Evolutionary conservation across 1,284 basidiomycete genomes (phyloP).

Genomic region (Cutaneotrichosporon cutaneum): DNA sequence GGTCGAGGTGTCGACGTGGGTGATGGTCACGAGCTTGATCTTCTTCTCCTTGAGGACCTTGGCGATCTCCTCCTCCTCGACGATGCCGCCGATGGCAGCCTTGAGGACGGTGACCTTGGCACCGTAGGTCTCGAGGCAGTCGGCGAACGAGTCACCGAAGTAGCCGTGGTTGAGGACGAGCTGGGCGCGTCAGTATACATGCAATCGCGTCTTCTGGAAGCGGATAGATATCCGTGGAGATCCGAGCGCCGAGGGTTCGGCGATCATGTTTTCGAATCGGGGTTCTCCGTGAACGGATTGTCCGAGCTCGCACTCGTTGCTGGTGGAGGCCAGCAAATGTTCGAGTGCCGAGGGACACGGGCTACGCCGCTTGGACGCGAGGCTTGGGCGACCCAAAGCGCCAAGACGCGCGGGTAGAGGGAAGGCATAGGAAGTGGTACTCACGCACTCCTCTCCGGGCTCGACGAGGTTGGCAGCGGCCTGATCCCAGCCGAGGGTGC

Average conservation of each 20-base stretch:
- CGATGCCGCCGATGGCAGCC: slow-evolving; percentile 77
- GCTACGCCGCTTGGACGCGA: no score
- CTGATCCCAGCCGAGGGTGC: slow-evolving; percentile 84
- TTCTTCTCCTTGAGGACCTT: slow-evolving; percentile 72
- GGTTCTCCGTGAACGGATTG: not conserved
- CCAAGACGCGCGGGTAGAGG: no score
- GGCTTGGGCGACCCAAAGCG: no score
- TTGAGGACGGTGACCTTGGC: slow-evolving; percentile 83
- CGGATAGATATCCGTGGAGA: not conserved
- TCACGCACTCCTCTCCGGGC: slow-evolving; percentile 72
- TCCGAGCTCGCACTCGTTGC: not conserved
- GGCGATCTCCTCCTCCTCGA: slow-evolving; percentile 56
- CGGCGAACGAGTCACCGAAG: slow-evolving; percentile 81
- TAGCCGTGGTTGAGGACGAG: slow-evolving; percentile 69
- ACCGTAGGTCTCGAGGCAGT: slow-evolving; percentile 83
- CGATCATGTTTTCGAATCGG: slow-evolving; percentile 4
- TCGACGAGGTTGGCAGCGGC: slow-evolving; percentile 78
- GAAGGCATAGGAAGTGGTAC: slow-evolving; percentile 8
- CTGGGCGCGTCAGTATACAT: slow-evolving; percentile 20
- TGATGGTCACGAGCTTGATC: slow-evolving; percentile 89
- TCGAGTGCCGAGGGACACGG: no score
- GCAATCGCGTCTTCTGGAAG: not conserved
- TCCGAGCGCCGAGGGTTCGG: not conserved
- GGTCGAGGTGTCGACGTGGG: slow-evolving; percentile 85
- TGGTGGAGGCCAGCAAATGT: not conserved